Evolutionary conservation across 2,329 filamentous ascomycete species (phyloP), one percentile per base, ranked within the genome.

Genomic region (Podosphaera aphanis): DNA sequence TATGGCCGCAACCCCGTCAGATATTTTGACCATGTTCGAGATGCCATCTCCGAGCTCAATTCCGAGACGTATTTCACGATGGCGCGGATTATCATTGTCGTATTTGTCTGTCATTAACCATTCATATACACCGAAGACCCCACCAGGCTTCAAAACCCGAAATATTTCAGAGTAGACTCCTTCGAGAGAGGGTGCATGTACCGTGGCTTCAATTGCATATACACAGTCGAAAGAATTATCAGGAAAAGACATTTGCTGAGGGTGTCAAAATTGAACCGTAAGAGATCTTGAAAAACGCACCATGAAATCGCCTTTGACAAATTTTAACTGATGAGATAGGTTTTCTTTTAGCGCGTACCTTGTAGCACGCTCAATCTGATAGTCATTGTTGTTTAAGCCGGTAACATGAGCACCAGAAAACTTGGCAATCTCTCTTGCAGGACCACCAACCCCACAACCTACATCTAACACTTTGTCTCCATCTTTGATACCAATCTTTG

Each of bases 51-150:
- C 90, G 59, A 84, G 77, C 69, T 98, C 90, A 53, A 98, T 98
- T 53, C 83, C 86, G n/a, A 94, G 76, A 53, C 90, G 83, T 59
- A 95, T 92, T 62, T 84, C 77, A 54, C 86, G 81, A 67, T 95
- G 90, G 58, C 77, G 71, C 1, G 82, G 64, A 69, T 95, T 86
- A 50, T 81, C 70, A 62, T 93, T 92, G 66, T 95, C 82, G 64
- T 94, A 98, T 21, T 78, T 69, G 52, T 94, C 88, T 10, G 86
- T 95, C 90, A 98, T 95, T 59, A 95, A 71, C 90, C 90, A 95
- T 65, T 98, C 90, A 66, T 95, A 98, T 45, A 95, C 88, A 60
- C 90, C 90, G 57, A 95, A 95, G 45, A 86, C 70, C 62, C 90
- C 88, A 50, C 90, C 90, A 18, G 90, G 90, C 73, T 95, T 98